Conservation (phyloP, 202 grass and related monocot species). For the Miscanthus sacchariflorus region DNA sequence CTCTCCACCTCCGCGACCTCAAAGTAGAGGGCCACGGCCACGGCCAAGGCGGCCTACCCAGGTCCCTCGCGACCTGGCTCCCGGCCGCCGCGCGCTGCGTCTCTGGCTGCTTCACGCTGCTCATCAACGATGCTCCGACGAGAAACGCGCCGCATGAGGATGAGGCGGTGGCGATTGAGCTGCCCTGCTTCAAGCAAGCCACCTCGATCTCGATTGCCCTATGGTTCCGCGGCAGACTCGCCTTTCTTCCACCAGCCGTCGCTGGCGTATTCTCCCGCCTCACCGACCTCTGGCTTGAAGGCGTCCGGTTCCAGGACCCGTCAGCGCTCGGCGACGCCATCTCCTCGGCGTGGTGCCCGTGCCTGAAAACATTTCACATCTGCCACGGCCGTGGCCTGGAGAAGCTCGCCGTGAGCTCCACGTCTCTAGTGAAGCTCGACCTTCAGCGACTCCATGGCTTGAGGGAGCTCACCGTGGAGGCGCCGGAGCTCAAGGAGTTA, state of each 20-base stretch:
- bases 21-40: neutral
- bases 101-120: neutral
- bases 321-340: neutral
- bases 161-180: neutral
- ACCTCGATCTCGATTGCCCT: neutral
- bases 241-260: neutral
- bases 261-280: constrained; percentile 14
- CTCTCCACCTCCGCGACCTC: neutral
- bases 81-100: neutral
- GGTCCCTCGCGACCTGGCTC: neutral
- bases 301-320: neutral
- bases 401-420: neutral
- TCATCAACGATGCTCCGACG: neutral
- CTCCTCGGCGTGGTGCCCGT: neutral
- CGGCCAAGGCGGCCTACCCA: neutral
- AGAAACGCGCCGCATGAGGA: too few relatives aligned
- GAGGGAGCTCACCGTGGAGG: neutral
- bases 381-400: neutral
- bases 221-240: neutral
- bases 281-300: neutral
- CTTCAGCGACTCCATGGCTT: neutral
- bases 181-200: constrained; percentile 26
- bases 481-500: neutral
- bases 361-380: neutral
- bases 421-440: neutral